A percentile compares a stretch with the other conserved stretches of the same genome.
Evolutionary conservation across 129 eudicot genomes (phyloP).

Genomic region (Pittosporum tobira): DNA sequence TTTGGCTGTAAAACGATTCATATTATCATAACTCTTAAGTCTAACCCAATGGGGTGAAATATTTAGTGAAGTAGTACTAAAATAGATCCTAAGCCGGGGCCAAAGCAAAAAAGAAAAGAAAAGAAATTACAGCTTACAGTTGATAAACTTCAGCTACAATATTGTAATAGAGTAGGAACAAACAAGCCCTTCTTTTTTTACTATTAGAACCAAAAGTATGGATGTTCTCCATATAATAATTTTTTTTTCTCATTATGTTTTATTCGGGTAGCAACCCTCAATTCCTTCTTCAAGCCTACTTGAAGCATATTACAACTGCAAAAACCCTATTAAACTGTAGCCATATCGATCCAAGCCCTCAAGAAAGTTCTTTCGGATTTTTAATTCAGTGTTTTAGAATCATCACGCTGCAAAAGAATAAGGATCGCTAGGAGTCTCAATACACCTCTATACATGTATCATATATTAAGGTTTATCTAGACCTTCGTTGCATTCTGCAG

Average conservation of each 20-base stretch:
- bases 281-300: not conserved
- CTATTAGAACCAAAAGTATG: not conserved
- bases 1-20: too few relatives aligned
- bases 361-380: too few relatives aligned
- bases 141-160: not conserved
- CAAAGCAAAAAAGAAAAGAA: too few relatives aligned
- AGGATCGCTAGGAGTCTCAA: not conserved
- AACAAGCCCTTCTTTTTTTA: not conserved
- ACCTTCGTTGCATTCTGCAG: slow-evolving; percentile 33
- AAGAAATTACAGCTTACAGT: not conserved
- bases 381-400: too few relatives aligned
- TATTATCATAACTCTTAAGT: too few relatives aligned
- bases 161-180: not conserved
- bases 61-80: too few relatives aligned
- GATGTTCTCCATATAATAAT: too few relatives aligned
- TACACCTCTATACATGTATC: not conserved
- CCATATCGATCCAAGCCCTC: not conserved
- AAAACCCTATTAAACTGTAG: not conserved
- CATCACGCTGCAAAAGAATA: too few relatives aligned
- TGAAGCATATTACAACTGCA: too few relatives aligned
- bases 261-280: not conserved
- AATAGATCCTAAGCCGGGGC: not conserved
- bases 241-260: slow-evolving; percentile 1
- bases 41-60: too few relatives aligned
- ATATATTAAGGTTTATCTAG: slow-evolving; percentile 32